Conservation (phyloP, 1,284 basidiomycete species). For the Sporisorium reilianum region DNA sequence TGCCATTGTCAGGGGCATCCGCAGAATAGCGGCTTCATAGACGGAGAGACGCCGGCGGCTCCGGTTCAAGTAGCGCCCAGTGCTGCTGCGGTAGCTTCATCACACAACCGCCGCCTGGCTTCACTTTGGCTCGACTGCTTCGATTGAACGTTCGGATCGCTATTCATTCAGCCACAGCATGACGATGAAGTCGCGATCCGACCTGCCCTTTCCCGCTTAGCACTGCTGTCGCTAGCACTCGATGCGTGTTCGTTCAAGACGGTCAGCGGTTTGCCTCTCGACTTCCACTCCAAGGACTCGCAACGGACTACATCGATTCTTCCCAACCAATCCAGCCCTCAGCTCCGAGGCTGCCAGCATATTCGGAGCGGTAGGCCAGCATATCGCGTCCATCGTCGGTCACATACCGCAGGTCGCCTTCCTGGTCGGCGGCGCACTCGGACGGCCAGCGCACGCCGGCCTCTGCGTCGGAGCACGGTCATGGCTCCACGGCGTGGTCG, state of each 20-base stretch:
- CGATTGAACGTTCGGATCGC: too few relatives aligned
- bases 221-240: not conserved
- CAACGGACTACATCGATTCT: not conserved
- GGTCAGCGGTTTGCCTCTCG: not conserved
- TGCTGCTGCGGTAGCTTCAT: not conserved
- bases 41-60: not conserved
- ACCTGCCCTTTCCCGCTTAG: not conserved
- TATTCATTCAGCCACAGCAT: too few relatives aligned
- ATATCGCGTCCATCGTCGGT: conserved; percentile 40
- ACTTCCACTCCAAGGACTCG: not conserved
- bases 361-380: conserved; percentile 18
- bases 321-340: conserved; percentile 16
- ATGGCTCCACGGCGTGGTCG: too few relatives aligned
- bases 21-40: too few relatives aligned
- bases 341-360: conserved; percentile 23
- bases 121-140: not conserved
- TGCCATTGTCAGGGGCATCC: not conserved
- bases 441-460: conserved; percentile 18
- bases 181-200: too few relatives aligned
- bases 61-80: conserved; percentile 1
- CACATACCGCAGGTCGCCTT: conserved; percentile 37
- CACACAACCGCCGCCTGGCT: too few relatives aligned
- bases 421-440: conserved; percentile 31
- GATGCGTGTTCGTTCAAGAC: not conserved
- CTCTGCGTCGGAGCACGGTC: not conserved